phyloP scores from a whole-genome alignment of 2,329 filamentous ascomycete genomes.

The Tothia fuscella region DNA sequence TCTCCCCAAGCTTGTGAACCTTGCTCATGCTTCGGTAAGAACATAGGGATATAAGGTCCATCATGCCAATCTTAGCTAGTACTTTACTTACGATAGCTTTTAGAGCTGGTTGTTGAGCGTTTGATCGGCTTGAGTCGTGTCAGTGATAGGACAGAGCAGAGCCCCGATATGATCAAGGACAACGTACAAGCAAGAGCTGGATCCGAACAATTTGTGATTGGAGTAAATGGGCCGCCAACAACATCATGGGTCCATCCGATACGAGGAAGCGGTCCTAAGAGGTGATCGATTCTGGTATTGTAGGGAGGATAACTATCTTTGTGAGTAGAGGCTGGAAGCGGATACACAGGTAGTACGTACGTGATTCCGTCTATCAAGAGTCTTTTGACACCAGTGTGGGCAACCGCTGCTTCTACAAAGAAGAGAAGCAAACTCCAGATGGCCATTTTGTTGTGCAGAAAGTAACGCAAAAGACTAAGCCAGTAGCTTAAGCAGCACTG shows the following conservation, averaged over 20 bases:
- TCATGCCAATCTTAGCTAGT: too few relatives aligned
- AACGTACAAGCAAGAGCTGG: slow-evolving; percentile 1
- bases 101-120: neutral
- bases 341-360: neutral
- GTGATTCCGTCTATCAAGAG: slow-evolving; percentile 1
- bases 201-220: slow-evolving; percentile 3
- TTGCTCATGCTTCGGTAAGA: too few relatives aligned
- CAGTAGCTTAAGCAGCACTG: too few relatives aligned
- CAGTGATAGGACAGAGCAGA: neutral
- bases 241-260: slow-evolving; percentile 5
- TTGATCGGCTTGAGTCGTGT: slow-evolving; percentile 1
- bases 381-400: neutral
- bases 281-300: neutral
- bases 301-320: neutral
- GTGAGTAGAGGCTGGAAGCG: neutral
- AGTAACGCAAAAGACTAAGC: neutral
- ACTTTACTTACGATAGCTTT: too few relatives aligned
- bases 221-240: neutral
- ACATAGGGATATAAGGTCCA: too few relatives aligned
- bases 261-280: neutral
- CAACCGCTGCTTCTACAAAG: neutral
- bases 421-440: neutral
- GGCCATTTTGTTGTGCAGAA: neutral
- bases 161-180: neutral
- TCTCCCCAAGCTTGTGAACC: too few relatives aligned